These are phyloP conservation scores for Prunus fruticosa DNA, from an alignment of 306 rosid genomes.

Conservation along the genomic window DNA sequence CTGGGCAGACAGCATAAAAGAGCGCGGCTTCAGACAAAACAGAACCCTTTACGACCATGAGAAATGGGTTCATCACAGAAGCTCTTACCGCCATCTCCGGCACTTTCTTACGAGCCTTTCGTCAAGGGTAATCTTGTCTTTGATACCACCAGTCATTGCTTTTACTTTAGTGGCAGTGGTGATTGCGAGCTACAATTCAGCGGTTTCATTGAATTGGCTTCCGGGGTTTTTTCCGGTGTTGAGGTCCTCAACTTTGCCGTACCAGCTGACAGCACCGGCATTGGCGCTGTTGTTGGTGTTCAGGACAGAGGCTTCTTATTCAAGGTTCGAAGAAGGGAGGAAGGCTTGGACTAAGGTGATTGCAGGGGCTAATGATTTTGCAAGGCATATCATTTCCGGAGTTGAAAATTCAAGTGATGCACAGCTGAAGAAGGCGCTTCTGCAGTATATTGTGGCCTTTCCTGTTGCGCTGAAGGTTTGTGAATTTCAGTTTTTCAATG, in stretches of 20 bases:
- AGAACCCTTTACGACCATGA: conserved; percentile 59
- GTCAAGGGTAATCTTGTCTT: conserved; percentile 73
- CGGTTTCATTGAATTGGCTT: conserved; percentile 39
- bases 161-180: conserved; percentile 61
- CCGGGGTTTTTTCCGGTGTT: conserved; percentile 57
- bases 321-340: conserved; percentile 81
- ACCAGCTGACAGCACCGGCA: conserved; percentile 88
- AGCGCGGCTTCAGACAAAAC: conserved; percentile 61
- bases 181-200: conserved; percentile 63
- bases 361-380: conserved; percentile 62
- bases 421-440: conserved; percentile 55
- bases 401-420: conserved; percentile 39
- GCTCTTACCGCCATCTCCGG: conserved; percentile 83
- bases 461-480: conserved; percentile 75
- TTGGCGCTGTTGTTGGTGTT: conserved; percentile 79
- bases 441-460: conserved; percentile 74
- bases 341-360: conserved; percentile 78
- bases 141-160: conserved; percentile 67
- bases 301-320: conserved; percentile 82
- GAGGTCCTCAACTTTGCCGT: conserved; percentile 66
- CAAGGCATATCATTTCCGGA: conserved; percentile 49
- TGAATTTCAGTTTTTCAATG: not conserved
- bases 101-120: conserved; percentile 72
- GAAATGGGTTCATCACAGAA: conserved; percentile 68
- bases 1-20: conserved; percentile 73